Evolutionary conservation across 352 stramenopile species (phyloP), one percentile per base, ranked within the genome.

Genomic region (Globisporangium paroecandrum): DNA sequence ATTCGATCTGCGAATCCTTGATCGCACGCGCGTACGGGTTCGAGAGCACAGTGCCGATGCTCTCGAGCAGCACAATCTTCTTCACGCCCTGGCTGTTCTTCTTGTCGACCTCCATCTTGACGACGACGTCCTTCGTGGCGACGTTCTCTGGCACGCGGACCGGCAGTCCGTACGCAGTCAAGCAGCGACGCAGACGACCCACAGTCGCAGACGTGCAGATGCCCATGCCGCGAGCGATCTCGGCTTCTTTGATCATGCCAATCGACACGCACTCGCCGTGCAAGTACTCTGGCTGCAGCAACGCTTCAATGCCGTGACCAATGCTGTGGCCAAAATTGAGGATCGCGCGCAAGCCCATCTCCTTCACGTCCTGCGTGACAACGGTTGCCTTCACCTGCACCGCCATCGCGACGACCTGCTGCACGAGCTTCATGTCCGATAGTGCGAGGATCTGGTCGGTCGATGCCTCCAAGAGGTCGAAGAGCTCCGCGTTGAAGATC

Each of bases 301-400:
- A 80, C 72, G 97, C 97, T 77, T 99, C 98, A 66, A 99, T 98
- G 55, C 97, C 97, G 77, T 99, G 98, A 64, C 97, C 98, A 69
- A 99, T 97, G 59, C 97, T 99, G 85, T 99, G 98, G n/a, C 98
- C 98, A 66, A 99, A 94, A 82, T 99, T 99, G 43, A 99, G 88
- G 41, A 98, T 99, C 15, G 97, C 97, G 18, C 97, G 87, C 29
- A 99, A 66, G 1, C 96, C 97, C 67, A 95, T 95, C 77, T 99
- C 97, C 73, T 96, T 96, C 60, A 98, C 96, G 74, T 99, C 97
- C 13, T 89, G 78, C 38, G 96, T 97, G 13, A 99, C 97, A 27
- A 99, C 95, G 49, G 90, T 89, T 27, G 95, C 93, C 79, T 99
- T 99, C 66, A 99, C 97, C 68, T 97, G 73, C 51, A 87, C 85